These are phyloP conservation scores for Rhizopus delemar DNA, from an alignment of 371 early-diverging fungal genomes.

Conservation along the genomic window DNA sequence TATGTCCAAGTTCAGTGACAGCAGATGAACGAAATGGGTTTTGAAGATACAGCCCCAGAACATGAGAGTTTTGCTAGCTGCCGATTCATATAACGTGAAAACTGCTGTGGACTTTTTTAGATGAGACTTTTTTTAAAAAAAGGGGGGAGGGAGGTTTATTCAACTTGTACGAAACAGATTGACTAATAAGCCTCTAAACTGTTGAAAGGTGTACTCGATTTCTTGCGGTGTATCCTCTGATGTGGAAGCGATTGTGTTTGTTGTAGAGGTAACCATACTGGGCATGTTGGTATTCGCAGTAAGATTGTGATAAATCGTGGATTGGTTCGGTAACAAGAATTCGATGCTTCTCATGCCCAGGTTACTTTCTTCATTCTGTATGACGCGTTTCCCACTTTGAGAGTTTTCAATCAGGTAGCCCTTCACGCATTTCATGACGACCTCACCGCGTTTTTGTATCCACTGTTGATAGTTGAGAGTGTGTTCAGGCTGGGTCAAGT, in stretches of 20 bases:
- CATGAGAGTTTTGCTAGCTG: neutral
- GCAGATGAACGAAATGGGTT: neutral
- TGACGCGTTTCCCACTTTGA: slow-evolving; percentile 39
- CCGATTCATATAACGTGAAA: neutral
- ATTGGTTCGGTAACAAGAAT: slow-evolving; percentile 38
- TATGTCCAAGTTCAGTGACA: neutral
- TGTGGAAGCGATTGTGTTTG: too few species aligned
- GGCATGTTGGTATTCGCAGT: too few species aligned
- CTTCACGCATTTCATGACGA: slow-evolving; percentile 64
- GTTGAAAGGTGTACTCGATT: slow-evolving; percentile 44
- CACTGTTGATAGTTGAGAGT: slow-evolving; percentile 25
- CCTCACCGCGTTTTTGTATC: slow-evolving; percentile 58
- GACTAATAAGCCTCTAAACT: slow-evolving; percentile 38
- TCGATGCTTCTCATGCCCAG: slow-evolving; percentile 43
- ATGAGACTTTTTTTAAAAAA: neutral
- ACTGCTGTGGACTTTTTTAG: neutral
- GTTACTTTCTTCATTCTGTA: slow-evolving; percentile 28
- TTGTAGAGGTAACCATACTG: too few species aligned
- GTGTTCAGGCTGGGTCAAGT: slow-evolving; percentile 41
- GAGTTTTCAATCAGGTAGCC: slow-evolving; percentile 63
- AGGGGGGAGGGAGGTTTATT: neutral
- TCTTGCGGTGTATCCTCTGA: slow-evolving; percentile 16
- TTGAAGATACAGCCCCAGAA: neutral
- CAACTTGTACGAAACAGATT: slow-evolving; percentile 45
- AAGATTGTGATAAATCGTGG: too few species aligned